Conservation (phyloP, 257 asterid genomes). For the Voacanga thouarsii region DNA sequence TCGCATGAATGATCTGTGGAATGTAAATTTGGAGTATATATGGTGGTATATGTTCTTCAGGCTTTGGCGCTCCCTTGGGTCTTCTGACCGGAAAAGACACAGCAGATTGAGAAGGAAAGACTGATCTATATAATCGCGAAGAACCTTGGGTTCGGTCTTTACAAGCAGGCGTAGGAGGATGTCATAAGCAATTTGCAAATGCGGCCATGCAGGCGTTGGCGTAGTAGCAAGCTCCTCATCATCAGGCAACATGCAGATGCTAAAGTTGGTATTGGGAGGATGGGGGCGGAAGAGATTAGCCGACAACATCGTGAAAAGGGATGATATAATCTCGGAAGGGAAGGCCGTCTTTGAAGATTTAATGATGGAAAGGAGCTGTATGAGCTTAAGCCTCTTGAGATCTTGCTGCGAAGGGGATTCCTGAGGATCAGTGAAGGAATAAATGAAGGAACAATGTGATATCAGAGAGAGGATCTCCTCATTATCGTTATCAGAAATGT, state of each 20-base stretch:
- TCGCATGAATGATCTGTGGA: slow-evolving; percentile 66
- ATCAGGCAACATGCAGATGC: slow-evolving; percentile 41
- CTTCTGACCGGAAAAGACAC: slow-evolving; percentile 64
- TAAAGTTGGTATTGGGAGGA: slow-evolving; percentile 34
- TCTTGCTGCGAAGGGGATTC: slow-evolving; percentile 60
- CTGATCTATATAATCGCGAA: slow-evolving; percentile 33
- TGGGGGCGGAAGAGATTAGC: slow-evolving; percentile 68
- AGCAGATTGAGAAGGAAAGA: slow-evolving; percentile 56
- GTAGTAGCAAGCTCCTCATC: slow-evolving; percentile 56
- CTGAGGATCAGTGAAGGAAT: slow-evolving; percentile 53
- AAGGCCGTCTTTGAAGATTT: slow-evolving; percentile 35
- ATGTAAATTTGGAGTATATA: slow-evolving; percentile 55
- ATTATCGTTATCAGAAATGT: slow-evolving; percentile 25
- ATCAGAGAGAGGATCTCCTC: slow-evolving; percentile 45
- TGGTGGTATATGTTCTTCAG: slow-evolving; percentile 62
- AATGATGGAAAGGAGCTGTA: slow-evolving; percentile 42
- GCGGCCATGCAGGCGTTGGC: slow-evolving; percentile 62
- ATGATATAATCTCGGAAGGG: slow-evolving; percentile 32
- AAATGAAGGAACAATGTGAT: slow-evolving; percentile 48
- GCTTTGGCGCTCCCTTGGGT: slow-evolving; percentile 66
- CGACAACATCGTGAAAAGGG: slow-evolving; percentile 57
- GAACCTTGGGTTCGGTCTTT: slow-evolving; percentile 32
- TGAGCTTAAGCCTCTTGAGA: slow-evolving; percentile 57
- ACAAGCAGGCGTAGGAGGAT: slow-evolving; percentile 48
- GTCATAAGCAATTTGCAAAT: slow-evolving; percentile 63